Evolutionary conservation across 1,139 yeast species (phyloP), one percentile per base, ranked within the genome.

Genomic region (Hansenula sp.): DNA sequence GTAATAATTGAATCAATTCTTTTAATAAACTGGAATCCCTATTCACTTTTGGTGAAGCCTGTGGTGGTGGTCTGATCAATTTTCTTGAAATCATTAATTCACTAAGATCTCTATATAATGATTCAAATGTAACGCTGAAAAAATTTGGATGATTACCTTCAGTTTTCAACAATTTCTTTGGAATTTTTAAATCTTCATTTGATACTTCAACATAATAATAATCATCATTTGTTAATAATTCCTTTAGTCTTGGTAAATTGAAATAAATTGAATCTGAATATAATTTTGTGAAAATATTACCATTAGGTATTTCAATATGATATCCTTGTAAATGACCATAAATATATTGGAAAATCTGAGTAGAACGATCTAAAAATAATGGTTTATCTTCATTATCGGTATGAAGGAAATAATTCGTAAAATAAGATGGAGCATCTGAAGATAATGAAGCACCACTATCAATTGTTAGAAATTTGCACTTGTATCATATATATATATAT

Each of bases 381-480:
- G 73, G 69, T 38, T 76, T 76, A 19, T 68, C 71, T 18, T 58
- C 60, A 52, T 51, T 52, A 17, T 36, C 47, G 10, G 47, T 41
- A 11, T 63, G 61, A 4, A 58, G 47, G 51, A 74, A 75, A 51
- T 65, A 72, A 33, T 67, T 67, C 4, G 79, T 73, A 57, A 75
- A 75, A 49, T 71, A 74, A 12, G 75, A 71, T 1, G 80, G 80
- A 0, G 71, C 82, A 64, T 89, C 97, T 1, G 88, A 86, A 21
- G 91, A 84, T 36, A 90, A 63, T 5, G 96, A 88, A 1, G 93
- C 90, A 1, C 96, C 97, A 58, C 93, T 83, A 32, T 41, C 40
- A 15, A 19, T 21, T 36, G 28, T 35, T 35, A 18, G 5, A 4
- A n/a, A n/a, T 12, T 8, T 60, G n/a, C n/a, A n/a, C n/a, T n/a